A percentile compares a stretch with the other conserved stretches of the same genome.
These are phyloP conservation scores for Dactylellina drechsleri DNA, from an alignment of 2,329 filamentous ascomycete species.

Conservation along the genomic window DNA sequence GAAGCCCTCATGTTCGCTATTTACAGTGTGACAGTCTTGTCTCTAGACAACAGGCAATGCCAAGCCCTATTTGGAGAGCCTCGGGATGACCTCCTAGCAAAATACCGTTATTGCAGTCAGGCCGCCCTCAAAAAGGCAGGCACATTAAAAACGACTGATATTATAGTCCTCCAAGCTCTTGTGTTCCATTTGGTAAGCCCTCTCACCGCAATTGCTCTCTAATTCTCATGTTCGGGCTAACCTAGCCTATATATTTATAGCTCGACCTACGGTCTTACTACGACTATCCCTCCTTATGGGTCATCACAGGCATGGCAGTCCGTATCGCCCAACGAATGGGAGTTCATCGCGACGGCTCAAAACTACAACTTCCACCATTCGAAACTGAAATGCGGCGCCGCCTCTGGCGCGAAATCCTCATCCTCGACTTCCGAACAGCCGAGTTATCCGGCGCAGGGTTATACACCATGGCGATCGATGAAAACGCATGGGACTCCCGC, in stretches of 20 bases:
- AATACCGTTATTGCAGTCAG: slow-evolving; percentile 70
- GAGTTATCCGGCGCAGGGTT: slow-evolving; percentile 67
- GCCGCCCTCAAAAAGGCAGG: slow-evolving; percentile 74
- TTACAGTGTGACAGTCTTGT: slow-evolving; percentile 70
- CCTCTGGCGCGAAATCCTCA: slow-evolving; percentile 72
- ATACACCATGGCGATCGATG: slow-evolving; percentile 60
- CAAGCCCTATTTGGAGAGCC: slow-evolving; percentile 67
- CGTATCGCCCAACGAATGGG: slow-evolving; percentile 71
- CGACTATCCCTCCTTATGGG: slow-evolving; percentile 70
- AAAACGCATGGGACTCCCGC: slow-evolving; percentile 49
- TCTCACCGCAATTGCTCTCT: background rate
- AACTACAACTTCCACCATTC: slow-evolving; percentile 68
- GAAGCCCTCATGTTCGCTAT: slow-evolving; percentile 76
- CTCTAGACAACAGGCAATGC: slow-evolving; percentile 69
- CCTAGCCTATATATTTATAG: background rate
- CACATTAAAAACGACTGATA: slow-evolving; percentile 73
- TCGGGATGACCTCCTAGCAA: slow-evolving; percentile 66
- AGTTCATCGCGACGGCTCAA: slow-evolving; percentile 68
- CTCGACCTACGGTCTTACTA: slow-evolving; percentile 61
- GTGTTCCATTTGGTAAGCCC: slow-evolving; percentile 72
- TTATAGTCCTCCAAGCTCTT: slow-evolving; percentile 74
- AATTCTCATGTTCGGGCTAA: background rate
- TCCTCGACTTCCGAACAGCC: slow-evolving; percentile 69
- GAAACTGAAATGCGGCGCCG: slow-evolving; percentile 71
- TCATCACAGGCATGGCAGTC: slow-evolving; percentile 71